Evolutionary conservation across 2,329 filamentous ascomycete species (phyloP).

Genomic region (Xylaria polymorpha): DNA sequence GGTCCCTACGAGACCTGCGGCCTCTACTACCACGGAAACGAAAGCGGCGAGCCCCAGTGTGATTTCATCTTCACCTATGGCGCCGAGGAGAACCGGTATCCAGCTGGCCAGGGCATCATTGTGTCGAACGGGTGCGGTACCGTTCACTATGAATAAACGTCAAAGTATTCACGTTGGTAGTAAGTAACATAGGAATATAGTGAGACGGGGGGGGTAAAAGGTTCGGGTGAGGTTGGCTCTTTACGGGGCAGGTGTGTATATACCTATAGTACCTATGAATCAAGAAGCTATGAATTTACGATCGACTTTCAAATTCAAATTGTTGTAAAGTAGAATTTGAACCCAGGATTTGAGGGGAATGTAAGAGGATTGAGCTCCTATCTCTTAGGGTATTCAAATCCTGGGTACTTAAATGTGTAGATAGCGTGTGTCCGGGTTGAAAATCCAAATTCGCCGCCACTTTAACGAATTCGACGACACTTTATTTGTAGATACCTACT

Average conservation of each 20-base stretch:
- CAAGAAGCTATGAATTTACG: neutral
- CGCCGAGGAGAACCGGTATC: slow-evolving; percentile 12
- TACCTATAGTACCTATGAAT: neutral
- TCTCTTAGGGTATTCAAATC: neutral
- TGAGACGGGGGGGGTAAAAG: neutral
- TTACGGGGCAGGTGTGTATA: neutral
- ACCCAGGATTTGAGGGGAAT: no score
- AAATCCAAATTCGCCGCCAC: neutral
- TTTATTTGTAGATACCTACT: neutral
- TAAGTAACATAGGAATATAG: neutral
- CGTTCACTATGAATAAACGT: slow-evolving; percentile 19
- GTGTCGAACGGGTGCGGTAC: slow-evolving; percentile 40
- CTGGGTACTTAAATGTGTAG: no score
- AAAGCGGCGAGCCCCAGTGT: slow-evolving; percentile 37
- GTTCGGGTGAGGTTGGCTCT: neutral
- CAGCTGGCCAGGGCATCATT: slow-evolving; percentile 41
- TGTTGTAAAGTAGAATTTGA: no score
- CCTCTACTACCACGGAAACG: slow-evolving; percentile 38
- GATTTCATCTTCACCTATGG: slow-evolving; percentile 42
- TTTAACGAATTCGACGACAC: neutral
- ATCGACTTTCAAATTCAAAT: no score
- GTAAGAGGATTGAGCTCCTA: neutral
- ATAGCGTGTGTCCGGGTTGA: neutral
- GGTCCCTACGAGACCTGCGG: slow-evolving; percentile 37
- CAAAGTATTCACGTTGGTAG: neutral